Evolutionary conservation across 2,329 filamentous ascomycete genomes (phyloP), one percentile per base, ranked within the genome.

Genomic region (Xylariomycetidae sp.): DNA sequence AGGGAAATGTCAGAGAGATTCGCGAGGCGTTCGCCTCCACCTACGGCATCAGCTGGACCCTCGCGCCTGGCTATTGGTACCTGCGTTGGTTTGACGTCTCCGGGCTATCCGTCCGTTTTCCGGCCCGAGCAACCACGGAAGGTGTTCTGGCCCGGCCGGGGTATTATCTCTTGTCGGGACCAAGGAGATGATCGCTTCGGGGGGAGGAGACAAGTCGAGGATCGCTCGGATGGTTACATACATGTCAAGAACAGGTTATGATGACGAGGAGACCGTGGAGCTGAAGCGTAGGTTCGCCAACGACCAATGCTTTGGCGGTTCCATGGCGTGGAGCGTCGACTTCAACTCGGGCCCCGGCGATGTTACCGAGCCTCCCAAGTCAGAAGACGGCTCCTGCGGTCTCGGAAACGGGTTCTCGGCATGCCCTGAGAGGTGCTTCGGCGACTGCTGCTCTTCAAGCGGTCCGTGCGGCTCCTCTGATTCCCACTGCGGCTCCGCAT

Each of bases 31-130:
- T 58, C 35, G 62, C 56, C 2, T 40, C 22, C 2, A 49, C 46
- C 6, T 70, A 62, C 35, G 63, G 65, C 2, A 54, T 72, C 14
- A 65, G 57, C 31, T 26, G 64, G 14, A 60, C 66, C 0, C 35
- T 67, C 0, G 44, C 58, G 0, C 41, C 58, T 2, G 46, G 50
- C 25, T 66, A 63, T 37, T 63, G 57, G 59, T 65, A 65, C 26
- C 48, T 66, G 1, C 44, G 51, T 1, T 51, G 43, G 17, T 66
- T 66, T 16, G 56, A 67, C 22, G 39, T n/a, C n/a, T n/a, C n/a
- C n/a, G n/a, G n/a, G n/a, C n/a, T n/a, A n/a, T n/a, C n/a, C n/a
- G 59, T 17, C 32, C 26, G 0, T 58, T 52, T 11, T 25, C 12
- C 0, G 53, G 45, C 0, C 45, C 52, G 0, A 55, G 50, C 33